These are phyloP conservation scores for Fusarium acutatum DNA, from an alignment of 2,329 filamentous ascomycete genomes.

Conservation along the genomic window DNA sequence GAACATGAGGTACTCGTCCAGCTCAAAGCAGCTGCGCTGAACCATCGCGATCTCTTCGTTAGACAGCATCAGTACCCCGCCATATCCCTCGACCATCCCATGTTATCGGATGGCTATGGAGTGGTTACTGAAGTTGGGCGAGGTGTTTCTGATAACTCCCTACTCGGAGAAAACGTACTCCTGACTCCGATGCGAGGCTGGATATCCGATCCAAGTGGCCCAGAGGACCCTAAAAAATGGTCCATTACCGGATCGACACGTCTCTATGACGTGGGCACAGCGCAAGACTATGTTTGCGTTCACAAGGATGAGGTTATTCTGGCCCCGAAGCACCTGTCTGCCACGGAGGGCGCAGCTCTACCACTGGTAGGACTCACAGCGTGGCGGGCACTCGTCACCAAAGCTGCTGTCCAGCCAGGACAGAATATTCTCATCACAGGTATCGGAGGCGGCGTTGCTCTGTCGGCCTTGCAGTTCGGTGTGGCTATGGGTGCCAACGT, in stretches of 20 bases:
- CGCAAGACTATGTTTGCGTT: neutral
- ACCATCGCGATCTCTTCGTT: neutral
- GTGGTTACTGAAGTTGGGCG: neutral
- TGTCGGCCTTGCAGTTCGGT: neutral
- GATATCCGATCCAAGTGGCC: neutral
- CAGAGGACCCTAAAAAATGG: neutral
- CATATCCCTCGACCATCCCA: neutral
- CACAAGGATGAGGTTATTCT: neutral
- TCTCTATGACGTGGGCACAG: neutral
- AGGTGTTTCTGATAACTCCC: neutral
- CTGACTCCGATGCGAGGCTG: neutral
- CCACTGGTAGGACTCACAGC: neutral
- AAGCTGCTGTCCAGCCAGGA: neutral
- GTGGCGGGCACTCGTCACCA: neutral
- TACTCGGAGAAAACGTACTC: neutral
- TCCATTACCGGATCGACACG: neutral
- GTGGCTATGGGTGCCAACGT: neutral
- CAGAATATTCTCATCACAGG: neutral
- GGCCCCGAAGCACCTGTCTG: neutral
- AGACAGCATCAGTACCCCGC: neutral
- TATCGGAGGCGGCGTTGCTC: neutral
- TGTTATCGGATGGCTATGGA: neutral
- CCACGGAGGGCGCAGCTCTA: neutral
- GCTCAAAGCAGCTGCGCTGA: neutral
- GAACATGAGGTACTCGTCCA: neutral